Conservation (phyloP, 306 rosid species). For the Alnus glutinosa region DNA sequence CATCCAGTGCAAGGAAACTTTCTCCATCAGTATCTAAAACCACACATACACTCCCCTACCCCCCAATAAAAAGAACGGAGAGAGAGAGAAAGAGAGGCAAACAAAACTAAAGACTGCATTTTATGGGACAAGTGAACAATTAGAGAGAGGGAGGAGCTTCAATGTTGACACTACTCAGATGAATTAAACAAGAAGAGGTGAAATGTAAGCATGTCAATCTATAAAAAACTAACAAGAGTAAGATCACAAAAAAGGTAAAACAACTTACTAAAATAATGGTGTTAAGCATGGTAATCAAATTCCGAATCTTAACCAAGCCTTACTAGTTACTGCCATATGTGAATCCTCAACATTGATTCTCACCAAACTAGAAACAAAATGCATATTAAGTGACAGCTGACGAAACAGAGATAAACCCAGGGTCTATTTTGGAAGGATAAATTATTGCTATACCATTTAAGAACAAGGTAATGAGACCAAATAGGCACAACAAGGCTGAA, state of each 20-base stretch:
- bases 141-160: background rate
- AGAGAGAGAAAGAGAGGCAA: background rate
- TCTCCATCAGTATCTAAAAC: too few species aligned
- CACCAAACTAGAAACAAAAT: conserved; percentile 9
- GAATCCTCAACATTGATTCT: conserved; percentile 8
- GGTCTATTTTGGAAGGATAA: conserved; percentile 3
- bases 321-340: background rate
- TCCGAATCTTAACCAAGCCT: background rate
- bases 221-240: background rate
- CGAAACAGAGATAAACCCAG: conserved; percentile 9
- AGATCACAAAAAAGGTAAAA: background rate
- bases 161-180: background rate
- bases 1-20: too few species aligned
- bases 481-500: conserved; percentile 16
- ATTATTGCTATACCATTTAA: conserved; percentile 3
- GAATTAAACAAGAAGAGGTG: background rate
- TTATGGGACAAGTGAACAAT: background rate
- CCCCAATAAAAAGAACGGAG: background rate
- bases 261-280: background rate
- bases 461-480: conserved; percentile 19
- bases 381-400: background rate
- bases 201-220: background rate
- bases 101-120: background rate
- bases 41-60: too few species aligned
- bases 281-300: background rate